phyloP scores from a whole-genome alignment of 768 basidiomycete genomes.

The Chalciporus chontae region DNA sequence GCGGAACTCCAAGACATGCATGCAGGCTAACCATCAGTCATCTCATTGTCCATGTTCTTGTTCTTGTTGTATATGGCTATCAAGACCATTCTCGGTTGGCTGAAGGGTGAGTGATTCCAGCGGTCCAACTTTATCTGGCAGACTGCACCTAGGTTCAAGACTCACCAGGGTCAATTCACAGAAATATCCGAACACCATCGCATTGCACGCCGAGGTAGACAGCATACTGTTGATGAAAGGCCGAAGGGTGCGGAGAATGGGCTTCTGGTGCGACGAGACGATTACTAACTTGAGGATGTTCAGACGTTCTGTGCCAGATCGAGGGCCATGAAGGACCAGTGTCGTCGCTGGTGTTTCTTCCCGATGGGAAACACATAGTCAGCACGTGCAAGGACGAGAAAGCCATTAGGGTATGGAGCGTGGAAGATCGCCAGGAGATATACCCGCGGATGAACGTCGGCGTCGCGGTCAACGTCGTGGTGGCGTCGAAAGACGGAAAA shows the following conservation, averaged over 20 bases:
- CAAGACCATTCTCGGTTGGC: not conserved
- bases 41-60: not conserved
- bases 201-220: not conserved
- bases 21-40: not conserved
- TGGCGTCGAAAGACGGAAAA: conserved; percentile 8
- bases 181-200: not conserved
- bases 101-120: not conserved
- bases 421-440: not conserved
- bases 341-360: conserved; percentile 1
- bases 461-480: not conserved
- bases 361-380: not conserved
- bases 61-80: not conserved
- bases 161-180: not conserved
- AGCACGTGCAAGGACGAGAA: not conserved
- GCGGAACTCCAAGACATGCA: no score
- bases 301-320: not conserved
- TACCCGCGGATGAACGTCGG: not conserved
- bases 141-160: not conserved
- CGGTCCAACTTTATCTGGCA: no score
- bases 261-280: not conserved
- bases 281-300: not conserved
- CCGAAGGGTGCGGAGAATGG: not conserved
- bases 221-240: not conserved
- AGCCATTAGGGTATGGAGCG: not conserved
- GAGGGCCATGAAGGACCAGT: not conserved